Conservation (phyloP, 2,329 filamentous ascomycete genomes). For the Cyphellophora attinorum region DNA sequence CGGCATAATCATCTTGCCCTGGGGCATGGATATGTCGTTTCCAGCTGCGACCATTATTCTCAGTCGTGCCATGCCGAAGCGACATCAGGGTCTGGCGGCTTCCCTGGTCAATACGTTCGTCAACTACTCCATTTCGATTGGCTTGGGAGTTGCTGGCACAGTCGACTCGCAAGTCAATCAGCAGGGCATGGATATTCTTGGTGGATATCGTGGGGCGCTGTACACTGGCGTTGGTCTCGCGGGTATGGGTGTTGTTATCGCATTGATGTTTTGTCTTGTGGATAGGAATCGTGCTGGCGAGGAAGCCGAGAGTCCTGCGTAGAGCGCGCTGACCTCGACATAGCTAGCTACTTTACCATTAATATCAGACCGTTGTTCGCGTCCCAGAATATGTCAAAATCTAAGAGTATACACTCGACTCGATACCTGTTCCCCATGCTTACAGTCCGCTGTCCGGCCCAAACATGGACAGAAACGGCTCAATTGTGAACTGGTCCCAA, state of each 20-base stretch:
- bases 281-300: too few species aligned
- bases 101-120: conserved; percentile 29
- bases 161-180: conserved; percentile 30
- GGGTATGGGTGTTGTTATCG: too few species aligned
- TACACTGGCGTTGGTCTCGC: conserved; percentile 29
- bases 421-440: too few species aligned
- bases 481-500: too few species aligned
- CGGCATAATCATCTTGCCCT: conserved; percentile 39
- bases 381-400: too few species aligned
- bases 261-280: conserved; percentile 11
- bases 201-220: conserved; percentile 28
- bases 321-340: too few species aligned
- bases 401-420: too few species aligned
- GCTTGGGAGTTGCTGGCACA: conserved; percentile 33
- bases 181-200: conserved; percentile 23
- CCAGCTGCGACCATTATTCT: conserved; percentile 31
- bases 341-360: too few species aligned
- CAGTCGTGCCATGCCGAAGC: conserved; percentile 25
- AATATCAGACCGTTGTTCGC: too few species aligned
- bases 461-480: too few species aligned
- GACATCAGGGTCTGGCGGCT: conserved; percentile 33
- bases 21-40: conserved; percentile 35
- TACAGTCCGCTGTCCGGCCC: too few species aligned
- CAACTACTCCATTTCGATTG: conserved; percentile 33
- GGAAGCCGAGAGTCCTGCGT: too few species aligned